These are phyloP conservation scores for Filobasidium floriforme DNA, from an alignment of 768 basidiomycete species.

Conservation along the genomic window DNA sequence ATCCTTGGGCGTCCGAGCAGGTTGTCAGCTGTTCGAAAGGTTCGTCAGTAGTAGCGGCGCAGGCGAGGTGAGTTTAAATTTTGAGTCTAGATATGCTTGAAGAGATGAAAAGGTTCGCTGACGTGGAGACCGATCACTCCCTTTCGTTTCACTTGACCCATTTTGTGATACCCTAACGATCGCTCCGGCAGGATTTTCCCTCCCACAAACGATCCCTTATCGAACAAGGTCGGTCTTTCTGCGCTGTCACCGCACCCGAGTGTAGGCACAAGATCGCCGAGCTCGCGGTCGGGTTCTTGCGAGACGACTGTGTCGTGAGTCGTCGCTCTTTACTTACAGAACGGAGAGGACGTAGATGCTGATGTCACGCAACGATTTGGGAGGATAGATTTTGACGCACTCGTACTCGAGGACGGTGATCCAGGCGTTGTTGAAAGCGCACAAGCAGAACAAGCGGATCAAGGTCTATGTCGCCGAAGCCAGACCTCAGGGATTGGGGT, in stretches of 20 bases:
- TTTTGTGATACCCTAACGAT: no score
- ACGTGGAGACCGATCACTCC: no score
- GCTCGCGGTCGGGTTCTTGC: slow-evolving; percentile 82
- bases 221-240: slow-evolving; percentile 67
- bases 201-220: slow-evolving; percentile 77
- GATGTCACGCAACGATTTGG: not conserved
- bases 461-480: slow-evolving; percentile 98
- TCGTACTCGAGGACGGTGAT: slow-evolving; percentile 94
- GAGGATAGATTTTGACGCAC: slow-evolving; percentile 79
- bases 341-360: not conserved
- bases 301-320: slow-evolving; percentile 68
- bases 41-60: slow-evolving; percentile 40
- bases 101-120: no score
- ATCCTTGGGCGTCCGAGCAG: slow-evolving; percentile 44
- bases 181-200: slow-evolving; percentile 62
- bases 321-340: not conserved
- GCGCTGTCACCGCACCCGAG: slow-evolving; percentile 63
- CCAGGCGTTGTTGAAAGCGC: slow-evolving; percentile 81
- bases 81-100: no score
- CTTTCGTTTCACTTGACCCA: no score
- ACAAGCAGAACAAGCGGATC: slow-evolving; percentile 76
- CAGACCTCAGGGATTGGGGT: slow-evolving; percentile 81
- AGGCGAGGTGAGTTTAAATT: slow-evolving; percentile 31
- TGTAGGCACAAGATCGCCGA: slow-evolving; percentile 86
- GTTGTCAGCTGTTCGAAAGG: slow-evolving; percentile 44